Evolutionary conservation across 345 rosid species (phyloP), one percentile per base, ranked within the genome.

Genomic region (Pistacia integerrima): DNA sequence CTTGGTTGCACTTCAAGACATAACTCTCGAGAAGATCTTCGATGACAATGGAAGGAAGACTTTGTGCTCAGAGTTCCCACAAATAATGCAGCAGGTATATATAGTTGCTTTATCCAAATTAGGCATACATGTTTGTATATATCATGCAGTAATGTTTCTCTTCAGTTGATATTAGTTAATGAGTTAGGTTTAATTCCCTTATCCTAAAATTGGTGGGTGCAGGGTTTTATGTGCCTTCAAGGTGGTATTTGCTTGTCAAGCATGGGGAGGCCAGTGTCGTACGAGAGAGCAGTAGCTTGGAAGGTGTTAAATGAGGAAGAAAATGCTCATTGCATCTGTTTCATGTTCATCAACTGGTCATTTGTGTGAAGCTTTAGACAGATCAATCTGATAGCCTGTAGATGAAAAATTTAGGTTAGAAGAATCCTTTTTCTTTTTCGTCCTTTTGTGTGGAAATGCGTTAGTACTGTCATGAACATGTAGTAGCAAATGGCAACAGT

Each of bases 271-370:
- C 90, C 93, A 64, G 84, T 94, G 44, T 89, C 99, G 3, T 96
- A 92, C 33, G 97, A 96, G 73, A 89, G 91, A 73, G 98, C 91
- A 36, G 87, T 94, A 75, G 97, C 92, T 70, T 96, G 99, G 99
- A 96, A 94, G 85, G 99, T 96, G 77, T 74, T 91, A 72, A 87
- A 96, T 62, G 98, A 96, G 13, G 94, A 92, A 41, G 97, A 93
- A 74, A 91, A 85, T 81, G 89, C 93, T 72, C 93, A 96, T 72
- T 94, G 98, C 86, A 82, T 96, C 64, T 92, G 92, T 86, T 91
- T 96, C 85, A 86, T 88, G 95, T 94, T 96, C 88, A 86, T 91
- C 82, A 96, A 91, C 81, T 96, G 99, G 98, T 96, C 97, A 49
- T 96, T 96, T 69, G 83, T 93, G 36, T 96, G 83, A 93, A 79